Evolutionary conservation across 352 stramenopile genomes (phyloP).

Genomic region (Phytophthora gonapodyides): DNA sequence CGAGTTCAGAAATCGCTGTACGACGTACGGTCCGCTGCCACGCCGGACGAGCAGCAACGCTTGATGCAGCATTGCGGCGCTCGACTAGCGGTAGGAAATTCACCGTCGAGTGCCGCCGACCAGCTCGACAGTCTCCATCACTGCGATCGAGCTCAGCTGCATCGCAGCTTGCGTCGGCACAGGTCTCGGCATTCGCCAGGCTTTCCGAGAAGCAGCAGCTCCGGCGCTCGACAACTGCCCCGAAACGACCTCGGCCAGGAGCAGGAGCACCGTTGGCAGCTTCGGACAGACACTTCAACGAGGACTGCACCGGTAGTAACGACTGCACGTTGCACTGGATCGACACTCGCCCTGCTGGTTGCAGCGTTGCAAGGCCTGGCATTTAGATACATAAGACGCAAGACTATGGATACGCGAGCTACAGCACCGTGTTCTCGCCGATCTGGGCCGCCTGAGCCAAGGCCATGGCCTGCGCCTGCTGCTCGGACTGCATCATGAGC

Average conservation of each 20-base stretch:
- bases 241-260: too few relatives aligned
- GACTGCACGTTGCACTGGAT: too few relatives aligned
- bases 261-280: too few relatives aligned
- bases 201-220: constrained; percentile 2
- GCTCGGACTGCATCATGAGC: constrained; percentile 6
- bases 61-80: constrained; percentile 1
- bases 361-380: constrained; percentile 5
- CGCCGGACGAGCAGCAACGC: neutral
- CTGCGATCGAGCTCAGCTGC: constrained; percentile 21
- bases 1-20: constrained; percentile 10
- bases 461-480: constrained; percentile 13
- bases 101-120: constrained; percentile 5
- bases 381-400: constrained; percentile 16
- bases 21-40: constrained; percentile 7
- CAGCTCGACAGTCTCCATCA: constrained; percentile 14
- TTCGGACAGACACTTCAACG: too few relatives aligned
- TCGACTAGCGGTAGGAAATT: too few relatives aligned
- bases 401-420: neutral
- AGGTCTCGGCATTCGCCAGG: neutral
- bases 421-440: constrained; percentile 37
- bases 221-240: neutral
- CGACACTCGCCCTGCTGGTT: too few relatives aligned
- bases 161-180: constrained; percentile 5
- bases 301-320: too few relatives aligned
- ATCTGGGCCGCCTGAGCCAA: constrained; percentile 29